These are phyloP conservation scores for Graphium sp. DNA, from an alignment of 2,329 filamentous ascomycete genomes.

Conservation along the genomic window DNA sequence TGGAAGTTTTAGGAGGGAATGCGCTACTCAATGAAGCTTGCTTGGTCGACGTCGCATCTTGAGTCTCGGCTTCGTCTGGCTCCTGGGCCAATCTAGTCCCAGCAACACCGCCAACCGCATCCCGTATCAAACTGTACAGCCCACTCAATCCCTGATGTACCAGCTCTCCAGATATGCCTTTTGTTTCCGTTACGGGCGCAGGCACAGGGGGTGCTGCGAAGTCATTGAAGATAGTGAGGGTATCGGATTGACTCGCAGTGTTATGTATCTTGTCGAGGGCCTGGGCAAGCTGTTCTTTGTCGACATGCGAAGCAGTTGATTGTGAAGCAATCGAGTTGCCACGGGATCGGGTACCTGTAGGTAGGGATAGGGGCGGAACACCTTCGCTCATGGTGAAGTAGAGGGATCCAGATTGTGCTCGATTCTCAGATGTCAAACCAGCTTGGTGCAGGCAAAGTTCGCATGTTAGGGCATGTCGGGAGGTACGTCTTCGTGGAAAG, in stretches of 20 bases:
- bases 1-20: too few relatives aligned
- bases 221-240: constrained; percentile 86
- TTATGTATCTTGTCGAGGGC: constrained; percentile 78
- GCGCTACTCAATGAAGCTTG: too few relatives aligned
- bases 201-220: constrained; percentile 55
- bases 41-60: constrained; percentile 25
- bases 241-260: constrained; percentile 69
- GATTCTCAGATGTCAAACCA: neutral
- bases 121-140: constrained; percentile 70
- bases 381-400: constrained; percentile 3
- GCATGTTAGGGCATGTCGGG: too few relatives aligned
- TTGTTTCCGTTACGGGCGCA: constrained; percentile 44
- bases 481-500: too few relatives aligned
- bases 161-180: constrained; percentile 52
- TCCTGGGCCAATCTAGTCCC: constrained; percentile 17
- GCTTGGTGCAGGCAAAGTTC: too few relatives aligned
- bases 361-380: constrained; percentile 11
- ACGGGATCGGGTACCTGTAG: constrained; percentile 17
- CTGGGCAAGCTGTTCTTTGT: constrained; percentile 60
- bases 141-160: constrained; percentile 79
- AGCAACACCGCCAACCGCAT: constrained; percentile 58
- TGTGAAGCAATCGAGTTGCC: constrained; percentile 21
- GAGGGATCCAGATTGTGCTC: neutral
- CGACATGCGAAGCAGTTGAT: constrained; percentile 27
- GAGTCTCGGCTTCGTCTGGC: constrained; percentile 23